These are phyloP conservation scores for Lentinula aciculospora DNA, from an alignment of 768 basidiomycete species.

Conservation along the genomic window DNA sequence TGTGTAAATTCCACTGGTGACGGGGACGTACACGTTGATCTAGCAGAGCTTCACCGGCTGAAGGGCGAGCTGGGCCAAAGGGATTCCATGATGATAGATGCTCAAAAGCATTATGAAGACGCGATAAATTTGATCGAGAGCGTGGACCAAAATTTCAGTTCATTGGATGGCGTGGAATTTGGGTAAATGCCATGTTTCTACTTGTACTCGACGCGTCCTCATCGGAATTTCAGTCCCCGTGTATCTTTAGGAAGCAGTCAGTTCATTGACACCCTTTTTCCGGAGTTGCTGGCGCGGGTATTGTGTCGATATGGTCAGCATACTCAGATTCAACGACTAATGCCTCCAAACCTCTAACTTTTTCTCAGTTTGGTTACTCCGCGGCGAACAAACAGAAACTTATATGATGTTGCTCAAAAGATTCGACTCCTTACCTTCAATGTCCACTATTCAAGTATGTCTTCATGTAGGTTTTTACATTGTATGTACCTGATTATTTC, in stretches of 20 bases:
- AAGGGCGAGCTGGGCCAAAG: conserved; percentile 47
- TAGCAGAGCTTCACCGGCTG: conserved; percentile 52
- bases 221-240: conserved; percentile 27
- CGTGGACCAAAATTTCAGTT: conserved; percentile 48
- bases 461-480: background rate
- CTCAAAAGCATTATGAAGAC: conserved; percentile 43
- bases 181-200: conserved; percentile 29
- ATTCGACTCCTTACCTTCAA: conserved; percentile 50
- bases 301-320: conserved; percentile 64
- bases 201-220: background rate
- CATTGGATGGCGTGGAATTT: conserved; percentile 39
- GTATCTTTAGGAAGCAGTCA: conserved; percentile 33
- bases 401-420: conserved; percentile 53
- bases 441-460: conserved; percentile 51
- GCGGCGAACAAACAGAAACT: conserved; percentile 47
- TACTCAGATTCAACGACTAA: background rate
- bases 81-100: conserved; percentile 35
- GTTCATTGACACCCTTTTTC: conserved; percentile 47
- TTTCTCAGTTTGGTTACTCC: conserved; percentile 57
- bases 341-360: background rate
- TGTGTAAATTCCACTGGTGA: conserved; percentile 40
- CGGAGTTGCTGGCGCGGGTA: conserved; percentile 54
- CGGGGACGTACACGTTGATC: conserved; percentile 48
- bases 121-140: conserved; percentile 58
- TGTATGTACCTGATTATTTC: background rate